Evolutionary conservation across 768 basidiomycete genomes (phyloP), one percentile per base, ranked within the genome.

Genomic region (Kwoniella dendrophila): DNA sequence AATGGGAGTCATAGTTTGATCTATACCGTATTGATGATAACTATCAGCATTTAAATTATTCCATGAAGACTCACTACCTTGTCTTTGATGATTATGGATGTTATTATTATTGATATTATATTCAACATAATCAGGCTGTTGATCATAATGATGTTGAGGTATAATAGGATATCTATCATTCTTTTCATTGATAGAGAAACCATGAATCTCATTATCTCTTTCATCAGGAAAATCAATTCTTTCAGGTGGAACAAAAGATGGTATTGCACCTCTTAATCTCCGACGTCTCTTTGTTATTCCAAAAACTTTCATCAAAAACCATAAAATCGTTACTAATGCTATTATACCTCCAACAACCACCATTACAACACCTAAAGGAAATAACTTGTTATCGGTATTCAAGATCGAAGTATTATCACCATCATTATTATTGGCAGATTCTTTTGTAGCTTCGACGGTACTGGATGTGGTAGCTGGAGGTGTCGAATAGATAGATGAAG

Each of bases 311-410:
- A 54, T 54, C 12, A 54, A 33, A 22, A 41, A 30, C 36, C 53
- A 54, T 18, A 54, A 14, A 14, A 54, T 54, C 4, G 53, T 43
- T 5, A 54, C 40, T n/a, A 54, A 22, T 2, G 40, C 40, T 24
- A 43, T 30, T 16, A 54, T 54, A 27, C 68, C 64, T 33, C 44
- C 68, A 0, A 64, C 29, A 2, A 66, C 55, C 3, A 55, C 55
- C 18, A 66, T 48, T 0, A 63, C 44, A 6, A 70, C 50, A 26
- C 68, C 68, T 2, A 70, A 32, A 1, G 68, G 64, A 43, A 70
- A 70, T 20, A 70, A 49, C 49, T 56, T 63, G 34, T 66, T 66
- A 20, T 58, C 41, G 1, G 62, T 62, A 57, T 66, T 62, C 44
- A 70, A 57, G 27, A 70, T 70, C 18, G 49, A 51, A 4, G 49